Conservation (phyloP, 495 filamentous ascomycete species). For the Penicillium psychrofluorescens region DNA sequence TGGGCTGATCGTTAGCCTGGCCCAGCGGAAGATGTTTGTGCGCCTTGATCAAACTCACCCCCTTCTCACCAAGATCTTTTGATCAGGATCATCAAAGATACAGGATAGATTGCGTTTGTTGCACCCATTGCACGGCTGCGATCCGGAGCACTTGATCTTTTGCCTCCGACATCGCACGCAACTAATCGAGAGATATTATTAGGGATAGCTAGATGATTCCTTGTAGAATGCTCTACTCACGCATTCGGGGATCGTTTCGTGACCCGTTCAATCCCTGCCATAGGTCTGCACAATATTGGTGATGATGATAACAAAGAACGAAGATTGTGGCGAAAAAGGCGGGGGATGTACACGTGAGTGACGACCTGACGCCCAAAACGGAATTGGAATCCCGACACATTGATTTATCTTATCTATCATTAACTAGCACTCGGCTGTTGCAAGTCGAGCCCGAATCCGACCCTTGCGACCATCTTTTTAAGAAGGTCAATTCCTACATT, state of each 20-base stretch:
- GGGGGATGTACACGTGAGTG: too few relatives aligned
- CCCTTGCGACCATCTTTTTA: too few relatives aligned
- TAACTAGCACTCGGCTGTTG: too few relatives aligned
- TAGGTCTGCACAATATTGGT: too few relatives aligned
- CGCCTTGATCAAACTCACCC: conserved; percentile 14
- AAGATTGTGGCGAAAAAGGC: too few relatives aligned
- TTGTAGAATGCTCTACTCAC: neutral
- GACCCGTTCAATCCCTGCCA: neutral
- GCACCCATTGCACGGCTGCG: conserved; percentile 34
- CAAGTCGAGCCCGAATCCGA: too few relatives aligned
- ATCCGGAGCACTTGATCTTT: conserved; percentile 39
- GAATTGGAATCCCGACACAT: too few relatives aligned
- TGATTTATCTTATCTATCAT: neutral
- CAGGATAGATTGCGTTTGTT: conserved; percentile 35
- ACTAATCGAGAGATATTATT: conserved; percentile 10
- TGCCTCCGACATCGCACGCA: conserved; percentile 38
- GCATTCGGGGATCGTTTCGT: conserved; percentile 2
- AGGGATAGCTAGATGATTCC: neutral
- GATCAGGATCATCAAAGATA: conserved; percentile 31
- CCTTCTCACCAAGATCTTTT: conserved; percentile 36
- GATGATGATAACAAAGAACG: too few relatives aligned
- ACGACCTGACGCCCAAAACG: too few relatives aligned
- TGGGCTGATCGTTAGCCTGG: conserved; percentile 6
- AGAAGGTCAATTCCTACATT: too few relatives aligned
- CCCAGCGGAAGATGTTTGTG: neutral